A percentile compares a stretch with the other conserved stretches of the same genome.
These are phyloP conservation scores for Hymenoscyphus fraxineus DNA, from an alignment of 2,329 filamentous ascomycete genomes.

Conservation along the genomic window DNA sequence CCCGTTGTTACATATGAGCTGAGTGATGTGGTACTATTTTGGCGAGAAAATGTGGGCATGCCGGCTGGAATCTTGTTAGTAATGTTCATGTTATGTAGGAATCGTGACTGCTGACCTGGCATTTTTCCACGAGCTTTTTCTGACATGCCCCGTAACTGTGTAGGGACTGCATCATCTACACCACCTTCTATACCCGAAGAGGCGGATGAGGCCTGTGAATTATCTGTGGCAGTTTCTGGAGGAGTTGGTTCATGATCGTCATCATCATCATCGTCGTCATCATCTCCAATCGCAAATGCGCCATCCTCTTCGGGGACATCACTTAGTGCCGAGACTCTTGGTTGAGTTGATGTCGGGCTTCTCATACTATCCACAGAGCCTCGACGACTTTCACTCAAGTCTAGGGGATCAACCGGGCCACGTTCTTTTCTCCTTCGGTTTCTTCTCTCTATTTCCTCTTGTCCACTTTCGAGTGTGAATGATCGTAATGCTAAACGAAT, in stretches of 20 bases:
- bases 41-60: constrained; percentile 75
- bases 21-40: constrained; percentile 84
- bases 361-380: constrained; percentile 65
- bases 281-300: constrained; percentile 84
- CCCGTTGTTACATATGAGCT: constrained; percentile 59
- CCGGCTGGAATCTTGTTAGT: constrained; percentile 47
- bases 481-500: constrained; percentile 58
- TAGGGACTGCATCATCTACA: constrained; percentile 73
- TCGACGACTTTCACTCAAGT: constrained; percentile 41
- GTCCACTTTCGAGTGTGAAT: constrained; percentile 88
- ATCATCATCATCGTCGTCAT: constrained; percentile 58
- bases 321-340: constrained; percentile 54
- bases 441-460: constrained; percentile 83
- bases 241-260: constrained; percentile 52
- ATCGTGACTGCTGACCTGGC: constrained; percentile 47
- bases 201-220: constrained; percentile 65
- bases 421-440: constrained; percentile 66
- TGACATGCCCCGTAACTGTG: constrained; percentile 86
- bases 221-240: constrained; percentile 60
- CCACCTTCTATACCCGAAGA: constrained; percentile 43
- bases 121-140: constrained; percentile 96
- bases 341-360: constrained; percentile 54
- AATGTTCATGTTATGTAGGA: background rate
- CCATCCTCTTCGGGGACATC: constrained; percentile 74
- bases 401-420: constrained; percentile 45